Percentiles rank a stretch among this genome's conserved stretches.
These are phyloP conservation scores for Phaffomyces thermotolerans DNA, from an alignment of 805 yeast genomes.

Conservation along the genomic window DNA sequence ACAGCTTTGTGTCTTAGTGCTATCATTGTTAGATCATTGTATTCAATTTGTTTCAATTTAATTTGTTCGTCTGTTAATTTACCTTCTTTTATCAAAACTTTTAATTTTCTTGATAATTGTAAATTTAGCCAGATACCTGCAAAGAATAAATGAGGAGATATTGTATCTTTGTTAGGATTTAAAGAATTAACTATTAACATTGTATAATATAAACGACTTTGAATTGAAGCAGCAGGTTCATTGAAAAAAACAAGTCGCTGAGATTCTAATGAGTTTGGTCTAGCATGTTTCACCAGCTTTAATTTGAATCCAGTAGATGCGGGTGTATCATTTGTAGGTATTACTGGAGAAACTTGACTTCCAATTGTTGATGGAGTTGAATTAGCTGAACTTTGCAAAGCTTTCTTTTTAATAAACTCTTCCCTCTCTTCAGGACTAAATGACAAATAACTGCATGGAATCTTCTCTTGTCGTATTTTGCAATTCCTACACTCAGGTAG, in stretches of 20 bases:
- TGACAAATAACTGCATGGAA: conserved; percentile 21
- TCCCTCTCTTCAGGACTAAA: conserved; percentile 17
- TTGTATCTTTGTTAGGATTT: conserved; percentile 2
- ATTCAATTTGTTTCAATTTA: neutral
- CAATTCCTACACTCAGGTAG: conserved; percentile 44
- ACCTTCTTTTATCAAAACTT: neutral
- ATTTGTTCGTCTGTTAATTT: conserved; percentile 1
- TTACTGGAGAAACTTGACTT: neutral
- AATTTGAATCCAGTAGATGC: neutral
- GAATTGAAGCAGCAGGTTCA: conserved; percentile 7
- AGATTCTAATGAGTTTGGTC: conserved; percentile 6
- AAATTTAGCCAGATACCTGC: conserved; percentile 13
- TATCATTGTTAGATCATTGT: conserved; percentile 2
- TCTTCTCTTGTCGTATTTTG: conserved; percentile 20
- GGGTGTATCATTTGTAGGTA: neutral
- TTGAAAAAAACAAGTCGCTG: conserved; percentile 8
- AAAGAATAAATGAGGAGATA: conserved; percentile 6
- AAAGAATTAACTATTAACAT: conserved; percentile 10
- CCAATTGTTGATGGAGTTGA: conserved; percentile 4
- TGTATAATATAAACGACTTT: conserved; percentile 8
- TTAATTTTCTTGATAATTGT: conserved; percentile 12
- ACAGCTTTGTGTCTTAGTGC: conserved; percentile 5
- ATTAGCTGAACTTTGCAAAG: neutral
- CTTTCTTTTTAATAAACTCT: conserved; percentile 11
- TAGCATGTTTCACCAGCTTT: conserved; percentile 10